phyloP scores from a whole-genome alignment of 192 early-diverging fungal species.

The Chytriomyces confervae region DNA sequence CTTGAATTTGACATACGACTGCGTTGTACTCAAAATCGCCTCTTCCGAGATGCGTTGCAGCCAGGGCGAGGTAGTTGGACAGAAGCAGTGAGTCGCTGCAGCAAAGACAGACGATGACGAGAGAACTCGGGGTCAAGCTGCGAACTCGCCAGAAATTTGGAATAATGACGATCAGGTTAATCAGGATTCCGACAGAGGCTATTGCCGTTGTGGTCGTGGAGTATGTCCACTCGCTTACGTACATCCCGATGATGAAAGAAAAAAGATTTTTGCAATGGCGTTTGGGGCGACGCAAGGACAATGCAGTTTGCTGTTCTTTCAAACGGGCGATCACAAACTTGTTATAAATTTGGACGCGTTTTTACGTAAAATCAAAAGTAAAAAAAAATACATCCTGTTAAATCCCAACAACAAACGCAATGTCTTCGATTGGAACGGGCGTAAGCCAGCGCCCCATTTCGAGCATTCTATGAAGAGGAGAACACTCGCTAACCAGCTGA shows the following conservation, averaged over 20 bases:
- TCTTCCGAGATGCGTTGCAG: not conserved
- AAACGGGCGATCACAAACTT: too few species aligned
- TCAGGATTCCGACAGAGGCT: not conserved
- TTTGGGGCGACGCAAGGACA: too few species aligned
- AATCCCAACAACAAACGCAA: not conserved
- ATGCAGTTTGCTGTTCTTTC: too few species aligned
- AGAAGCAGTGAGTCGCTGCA: not conserved
- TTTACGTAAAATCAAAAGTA: too few species aligned
- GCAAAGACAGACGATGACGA: not conserved
- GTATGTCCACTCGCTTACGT: too few species aligned
- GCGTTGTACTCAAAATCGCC: not conserved
- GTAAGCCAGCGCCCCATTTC: not conserved
- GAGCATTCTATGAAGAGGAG: not conserved
- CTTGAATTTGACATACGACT: not conserved
- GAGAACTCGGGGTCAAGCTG: not conserved
- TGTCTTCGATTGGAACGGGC: slow-evolving; percentile 21
- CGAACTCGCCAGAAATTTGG: not conserved
- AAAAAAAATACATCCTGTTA: too few species aligned
- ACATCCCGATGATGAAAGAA: too few species aligned
- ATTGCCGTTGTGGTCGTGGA: not conserved
- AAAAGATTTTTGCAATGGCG: too few species aligned
- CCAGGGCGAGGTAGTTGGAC: not conserved
- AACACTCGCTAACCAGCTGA: not conserved
- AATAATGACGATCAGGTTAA: not conserved
- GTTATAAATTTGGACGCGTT: too few species aligned